Conservation (phyloP, 1,284 basidiomycete genomes). For the Boletellus sp. region DNA sequence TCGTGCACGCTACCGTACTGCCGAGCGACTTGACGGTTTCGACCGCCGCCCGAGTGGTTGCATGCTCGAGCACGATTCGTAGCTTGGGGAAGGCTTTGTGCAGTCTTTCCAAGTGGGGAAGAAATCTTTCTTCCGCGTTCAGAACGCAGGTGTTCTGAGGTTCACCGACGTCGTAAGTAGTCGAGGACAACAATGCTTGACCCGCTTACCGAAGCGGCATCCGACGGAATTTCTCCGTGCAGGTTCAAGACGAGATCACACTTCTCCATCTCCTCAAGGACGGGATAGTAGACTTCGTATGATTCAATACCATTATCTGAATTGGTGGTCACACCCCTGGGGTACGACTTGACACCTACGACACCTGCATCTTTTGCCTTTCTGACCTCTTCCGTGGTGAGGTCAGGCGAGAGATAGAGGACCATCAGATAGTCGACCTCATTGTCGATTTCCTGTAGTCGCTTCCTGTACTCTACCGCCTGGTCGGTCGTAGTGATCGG, state of each 20-base stretch:
- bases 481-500: conserved; percentile 86
- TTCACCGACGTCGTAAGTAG: conserved; percentile 4
- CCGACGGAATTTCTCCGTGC: conserved; percentile 97
- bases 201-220: conserved; percentile 63
- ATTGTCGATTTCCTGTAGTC: conserved; percentile 76
- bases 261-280: conserved; percentile 95
- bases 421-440: conserved; percentile 91
- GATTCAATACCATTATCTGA: conserved; percentile 96
- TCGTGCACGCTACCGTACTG: conserved; percentile 90
- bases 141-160: conserved; percentile 85
- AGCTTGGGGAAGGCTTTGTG: conserved; percentile 87
- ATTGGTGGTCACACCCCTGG: conserved; percentile 96
- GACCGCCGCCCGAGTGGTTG: conserved; percentile 96
- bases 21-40: conserved; percentile 85
- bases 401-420: conserved; percentile 86
- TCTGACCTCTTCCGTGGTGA: conserved; percentile 88
- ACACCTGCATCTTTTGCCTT: conserved; percentile 88
- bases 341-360: conserved; percentile 96
- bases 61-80: conserved; percentile 97
- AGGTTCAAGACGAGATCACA: conserved; percentile 93
- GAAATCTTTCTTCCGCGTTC: conserved; percentile 90
- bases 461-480: conserved; percentile 77
- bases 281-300: conserved; percentile 91
- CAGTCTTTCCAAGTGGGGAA: conserved; percentile 83
- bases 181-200: neutral